phyloP scores from a whole-genome alignment of 805 yeast genomes.

The Candida vaughaniae region DNA sequence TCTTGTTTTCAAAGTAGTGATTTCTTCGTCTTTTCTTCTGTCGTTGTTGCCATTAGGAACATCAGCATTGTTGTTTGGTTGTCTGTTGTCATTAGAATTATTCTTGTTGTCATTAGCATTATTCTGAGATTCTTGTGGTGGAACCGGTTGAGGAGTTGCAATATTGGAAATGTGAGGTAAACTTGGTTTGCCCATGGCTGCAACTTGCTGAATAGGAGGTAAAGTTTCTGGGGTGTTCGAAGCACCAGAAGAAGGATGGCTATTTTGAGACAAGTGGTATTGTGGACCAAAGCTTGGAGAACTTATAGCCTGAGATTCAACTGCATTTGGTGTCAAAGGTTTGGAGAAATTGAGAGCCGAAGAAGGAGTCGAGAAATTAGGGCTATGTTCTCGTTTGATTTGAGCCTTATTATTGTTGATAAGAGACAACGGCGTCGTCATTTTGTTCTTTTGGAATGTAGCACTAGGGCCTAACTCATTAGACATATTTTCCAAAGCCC shows the following conservation, averaged over 20 bases:
- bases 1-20: conserved; percentile 59
- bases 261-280: conserved; percentile 21
- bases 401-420: conserved; percentile 23
- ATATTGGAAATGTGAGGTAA: conserved; percentile 28
- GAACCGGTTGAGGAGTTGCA: conserved; percentile 1
- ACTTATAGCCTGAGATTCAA: conserved; percentile 13
- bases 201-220: conserved; percentile 27
- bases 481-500: conserved; percentile 45
- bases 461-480: conserved; percentile 46
- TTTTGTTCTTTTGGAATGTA: conserved; percentile 29
- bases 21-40: conserved; percentile 22
- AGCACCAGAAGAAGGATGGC: neutral
- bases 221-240: conserved; percentile 15
- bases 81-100: conserved; percentile 1
- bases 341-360: conserved; percentile 25
- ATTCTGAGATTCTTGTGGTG: neutral
- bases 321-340: conserved; percentile 4
- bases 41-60: conserved; percentile 2
- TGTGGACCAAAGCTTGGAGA: conserved; percentile 50
- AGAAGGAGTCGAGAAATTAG: conserved; percentile 35
- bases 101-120: conserved; percentile 8
- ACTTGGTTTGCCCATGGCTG: conserved; percentile 14
- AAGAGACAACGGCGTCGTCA: conserved; percentile 27
- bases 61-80: conserved; percentile 3
- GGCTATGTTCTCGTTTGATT: conserved; percentile 15